Conservation (phyloP, 2,329 filamentous ascomycete genomes). For the Thermomyces lanuginosus region DNA sequence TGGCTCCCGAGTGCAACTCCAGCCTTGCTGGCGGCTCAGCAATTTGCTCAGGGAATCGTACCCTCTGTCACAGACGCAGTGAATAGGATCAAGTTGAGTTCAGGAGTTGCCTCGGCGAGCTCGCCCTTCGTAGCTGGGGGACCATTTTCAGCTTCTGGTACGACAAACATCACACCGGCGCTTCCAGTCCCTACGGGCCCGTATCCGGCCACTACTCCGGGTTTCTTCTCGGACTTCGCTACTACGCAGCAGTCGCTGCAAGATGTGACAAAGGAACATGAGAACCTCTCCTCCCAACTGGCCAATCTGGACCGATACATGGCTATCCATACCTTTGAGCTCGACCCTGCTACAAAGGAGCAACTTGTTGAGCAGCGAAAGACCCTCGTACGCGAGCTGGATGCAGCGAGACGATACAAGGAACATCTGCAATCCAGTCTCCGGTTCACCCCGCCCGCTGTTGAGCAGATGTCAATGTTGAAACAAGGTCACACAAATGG, state of each 20-base stretch:
- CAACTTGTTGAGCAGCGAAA: conserved; percentile 21
- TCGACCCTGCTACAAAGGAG: conserved; percentile 19
- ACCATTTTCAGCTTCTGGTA: no score
- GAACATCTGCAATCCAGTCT: conserved; percentile 18
- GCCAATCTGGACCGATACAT: conserved; percentile 23
- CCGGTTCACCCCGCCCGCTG: conserved; percentile 3
- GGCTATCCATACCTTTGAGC: conserved; percentile 22
- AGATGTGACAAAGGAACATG: conserved; percentile 15
- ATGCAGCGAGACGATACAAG: conserved; percentile 20
- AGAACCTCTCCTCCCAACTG: conserved; percentile 17
- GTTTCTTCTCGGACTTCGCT: conserved; percentile 7
- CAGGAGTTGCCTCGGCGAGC: conserved; percentile 1
- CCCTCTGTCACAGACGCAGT: conserved; percentile 3
- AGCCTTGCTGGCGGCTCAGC: conserved; percentile 6
- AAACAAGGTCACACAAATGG: no score
- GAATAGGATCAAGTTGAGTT: conserved; percentile 1
- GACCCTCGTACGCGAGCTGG: conserved; percentile 21
- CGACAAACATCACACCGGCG: conserved; percentile 4
- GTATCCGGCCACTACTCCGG: conserved; percentile 6
- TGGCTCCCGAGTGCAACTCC: conserved; percentile 9
- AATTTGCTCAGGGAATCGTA: conserved; percentile 3
- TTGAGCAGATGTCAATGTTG: conserved; percentile 1
- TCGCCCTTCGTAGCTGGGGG: conserved; percentile 1
- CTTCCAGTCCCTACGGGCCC: conserved; percentile 4
- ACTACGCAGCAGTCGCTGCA: conserved; percentile 13